Evolutionary conservation across 345 rosid genomes (phyloP).

Genomic region (Brassica juncea): DNA sequence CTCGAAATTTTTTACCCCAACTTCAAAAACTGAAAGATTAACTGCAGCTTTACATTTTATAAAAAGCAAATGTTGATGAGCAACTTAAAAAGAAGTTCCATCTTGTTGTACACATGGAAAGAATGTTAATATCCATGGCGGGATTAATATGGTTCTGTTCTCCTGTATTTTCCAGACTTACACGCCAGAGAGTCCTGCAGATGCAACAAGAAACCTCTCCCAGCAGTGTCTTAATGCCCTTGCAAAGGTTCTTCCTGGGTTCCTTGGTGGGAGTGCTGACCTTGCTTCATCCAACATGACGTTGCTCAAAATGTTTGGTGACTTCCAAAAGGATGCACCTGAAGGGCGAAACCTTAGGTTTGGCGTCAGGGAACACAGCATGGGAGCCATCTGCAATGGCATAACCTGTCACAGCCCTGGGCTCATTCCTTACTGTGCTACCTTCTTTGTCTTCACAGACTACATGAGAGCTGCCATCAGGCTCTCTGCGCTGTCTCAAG

Average conservation of each 20-base stretch:
- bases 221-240: slow-evolving; percentile 87
- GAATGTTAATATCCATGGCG: background rate
- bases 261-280: slow-evolving; percentile 96
- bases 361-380: slow-evolving; percentile 95
- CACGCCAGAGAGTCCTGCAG: slow-evolving; percentile 82
- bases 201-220: slow-evolving; percentile 92
- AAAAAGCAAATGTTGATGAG: too few species aligned
- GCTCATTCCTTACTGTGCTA: slow-evolving; percentile 91
- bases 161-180: slow-evolving; percentile 52
- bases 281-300: slow-evolving; percentile 99
- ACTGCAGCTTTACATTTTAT: too few species aligned
- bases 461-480: slow-evolving; percentile 99
- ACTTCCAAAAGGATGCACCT: slow-evolving; percentile 88
- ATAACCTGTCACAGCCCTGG: slow-evolving; percentile 82
- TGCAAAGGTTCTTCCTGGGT: slow-evolving; percentile 75
- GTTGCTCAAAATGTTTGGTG: slow-evolving; percentile 76
- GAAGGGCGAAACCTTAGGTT: slow-evolving; percentile 88
- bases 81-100: too few species aligned
- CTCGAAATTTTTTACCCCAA: background rate
- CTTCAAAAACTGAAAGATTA: too few species aligned
- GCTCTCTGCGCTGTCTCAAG: slow-evolving; percentile 75
- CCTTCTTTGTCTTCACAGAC: slow-evolving; percentile 98
- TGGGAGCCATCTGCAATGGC: slow-evolving; percentile 55
- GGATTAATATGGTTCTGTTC: background rate
- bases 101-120: too few species aligned